Evolutionary conservation across 495 filamentous ascomycete genomes (phyloP), one percentile per base, ranked within the genome.

Genomic region (Trichoderma orchidacearum): DNA sequence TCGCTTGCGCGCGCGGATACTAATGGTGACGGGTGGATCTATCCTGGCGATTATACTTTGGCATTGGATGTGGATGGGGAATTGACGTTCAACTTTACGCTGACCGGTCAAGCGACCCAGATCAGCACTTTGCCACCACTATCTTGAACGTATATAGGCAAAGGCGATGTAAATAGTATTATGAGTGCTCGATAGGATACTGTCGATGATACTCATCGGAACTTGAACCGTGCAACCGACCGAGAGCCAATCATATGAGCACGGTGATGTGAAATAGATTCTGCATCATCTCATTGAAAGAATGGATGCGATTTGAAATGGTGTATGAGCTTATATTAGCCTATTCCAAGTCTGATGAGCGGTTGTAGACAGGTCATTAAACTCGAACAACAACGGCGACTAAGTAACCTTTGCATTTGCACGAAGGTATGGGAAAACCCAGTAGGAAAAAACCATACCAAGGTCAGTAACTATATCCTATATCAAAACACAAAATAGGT

Each of bases 1-100:
- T 75, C 71, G 35, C 59, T 89, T 18, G 79, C 82, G 1, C 69
- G 85, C 4, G 72, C 75, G 0, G 79, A 87, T 59, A 74, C 73
- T 30, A 61, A 58, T 4, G 85, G 85, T 1, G 79, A 85, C 61
- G 73, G 71, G 23, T 68, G 85, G 21, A 55, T 89, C 32, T 87
- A 85, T 62, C 85, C 85, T 0, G 85, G 85, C 1, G 71, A 66
- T 0, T 87, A 89, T 63, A 73, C 70, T 18, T 27, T 89, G 58
- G 64, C 75, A 28, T 58, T 89, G 52, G 84, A 89, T 59, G 66
- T 67, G 56, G 68, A 68, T 35, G 61, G 66, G 4, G 61, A 69
- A 41, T 66, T 63, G 25, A 66, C 57, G 30, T 57, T 63, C 28
- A 67, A 59, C 17, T 78, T 81, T 52, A 66, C 62, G 51, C 61